Base-by-base conservation (phyloP, 352 stramenopile genomes). In the Salisapilia sapeloensis region DNA sequence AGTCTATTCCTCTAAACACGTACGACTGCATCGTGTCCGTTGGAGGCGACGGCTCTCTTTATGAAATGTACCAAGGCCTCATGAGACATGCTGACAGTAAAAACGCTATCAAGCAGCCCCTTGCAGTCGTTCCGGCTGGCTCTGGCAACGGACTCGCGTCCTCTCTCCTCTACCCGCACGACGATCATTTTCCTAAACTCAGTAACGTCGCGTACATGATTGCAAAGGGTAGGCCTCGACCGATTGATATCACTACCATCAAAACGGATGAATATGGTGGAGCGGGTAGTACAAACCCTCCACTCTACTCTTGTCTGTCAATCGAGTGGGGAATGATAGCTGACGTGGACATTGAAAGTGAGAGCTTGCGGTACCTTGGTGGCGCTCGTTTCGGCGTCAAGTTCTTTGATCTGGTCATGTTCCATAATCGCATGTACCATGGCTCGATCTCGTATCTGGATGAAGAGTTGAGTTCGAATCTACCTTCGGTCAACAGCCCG, bases 321-420 rank as follows among this genome's bases (percentile, higher is more conserved):
- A 28, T 91, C n/a, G 66, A 85, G 42, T 93, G 77, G 77, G 79
- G 66, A 5, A 69, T 77, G 11, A 74, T 89, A 21, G 74, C 72
- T 3, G 74, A 92, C 35, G 64, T 87, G 16, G 78, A 93, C 36
- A 50, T 92, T 20, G 53, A 53, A 4, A 85, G 63, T 0, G 78
- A 93, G 42, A 67, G 66, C 15, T 28, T 85, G 12, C 69, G 78
- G 1, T 52, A 40, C 19, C 36, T 93, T 4, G 78, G 76, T 10
- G 44, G 34, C 11, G 23, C 66, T 24, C 67, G 78, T 6, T 92
- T 90, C 38, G 76, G 56, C 2, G 48, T 86, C 11, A 47, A 51
- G 7, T 72, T 57, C 15, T 26, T 76, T 6, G 49, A 76, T 28
- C 69, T 81, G 29, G 23, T 86, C 4, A 20, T 84, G 3, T 60